Base-by-base conservation (phyloP, 768 basidiomycete genomes). In the Podaxis sp. region DNA sequence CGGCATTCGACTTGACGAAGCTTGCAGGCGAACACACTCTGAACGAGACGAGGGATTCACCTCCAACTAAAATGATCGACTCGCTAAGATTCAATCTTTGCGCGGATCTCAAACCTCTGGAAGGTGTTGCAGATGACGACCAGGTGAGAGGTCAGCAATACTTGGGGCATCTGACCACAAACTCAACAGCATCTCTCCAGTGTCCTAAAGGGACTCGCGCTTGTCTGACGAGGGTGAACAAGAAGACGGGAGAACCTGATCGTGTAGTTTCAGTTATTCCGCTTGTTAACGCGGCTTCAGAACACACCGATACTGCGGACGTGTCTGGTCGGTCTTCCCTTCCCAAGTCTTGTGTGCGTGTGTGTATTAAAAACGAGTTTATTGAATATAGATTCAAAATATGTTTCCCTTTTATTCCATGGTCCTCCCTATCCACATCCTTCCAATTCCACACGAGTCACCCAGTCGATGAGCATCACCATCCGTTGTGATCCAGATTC, bases 261-360 rank as follows among this genome's bases (percentile, higher is more conserved):
- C 82, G 91, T 56, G 74, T 95, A 68, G 77, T 86, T 28, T 78
- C 85, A 33, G 90, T 93, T n/a, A 85, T 95, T 59, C 87, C 92
- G n/a, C 68, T 95, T 33, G 90, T 87, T 8, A 77, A 80, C 64
- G 44, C 54, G 4, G 69, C 75, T 4, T 70, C 73, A 36, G 70
- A 70, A 17, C 67, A 80, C 78, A 19, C 70, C 78, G 28, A 67
- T 67, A 52, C 73, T 71, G 59, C 65, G 65, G 26, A 63, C 69
- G 52, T 75, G 66, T 66, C 79, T 82, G 68, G 69, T 87, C 81
- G 63, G 65, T 73, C 33, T 33, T 33, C 76, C 38, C 48, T 9
- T 30, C 54, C 13, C 58, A 38, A 40, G 33, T 36, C 39, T 55
- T 55, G 26, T 52, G 9, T 22, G 24, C 64, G n/a, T 55, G 52